These are phyloP conservation scores for Aureobasidium sp. DNA, from an alignment of 2,329 filamentous ascomycete genomes.

Conservation along the genomic window DNA sequence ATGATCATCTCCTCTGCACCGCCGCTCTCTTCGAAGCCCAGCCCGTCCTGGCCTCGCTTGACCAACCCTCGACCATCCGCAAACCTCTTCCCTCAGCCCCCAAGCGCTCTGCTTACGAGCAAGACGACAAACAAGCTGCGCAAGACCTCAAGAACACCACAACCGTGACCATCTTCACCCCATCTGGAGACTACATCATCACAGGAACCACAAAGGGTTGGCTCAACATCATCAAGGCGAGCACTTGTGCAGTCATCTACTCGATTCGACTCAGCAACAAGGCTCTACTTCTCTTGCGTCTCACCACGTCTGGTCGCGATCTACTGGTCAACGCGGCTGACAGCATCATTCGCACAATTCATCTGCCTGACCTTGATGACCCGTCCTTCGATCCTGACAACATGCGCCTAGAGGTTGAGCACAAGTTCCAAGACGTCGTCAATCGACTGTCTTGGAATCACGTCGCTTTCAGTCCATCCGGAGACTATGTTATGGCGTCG, in stretches of 20 bases:
- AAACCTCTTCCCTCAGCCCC: conserved; percentile 75
- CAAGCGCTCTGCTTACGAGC: conserved; percentile 62
- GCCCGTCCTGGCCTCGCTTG: conserved; percentile 71
- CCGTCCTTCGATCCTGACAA: conserved; percentile 71
- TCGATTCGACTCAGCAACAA: conserved; percentile 82
- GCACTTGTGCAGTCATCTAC: conserved; percentile 75
- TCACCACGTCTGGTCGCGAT: conserved; percentile 78
- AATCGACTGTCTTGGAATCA: conserved; percentile 96
- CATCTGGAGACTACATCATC: conserved; percentile 78
- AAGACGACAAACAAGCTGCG: conserved; percentile 60
- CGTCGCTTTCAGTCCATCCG: conserved; percentile 86
- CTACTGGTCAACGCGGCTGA: conserved; percentile 90
- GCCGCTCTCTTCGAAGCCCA: conserved; percentile 91
- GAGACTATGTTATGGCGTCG: conserved; percentile 92
- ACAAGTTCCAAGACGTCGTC: conserved; percentile 97
- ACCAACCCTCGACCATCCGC: conserved; percentile 51
- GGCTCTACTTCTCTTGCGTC: conserved; percentile 78
- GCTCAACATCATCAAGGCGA: conserved; percentile 87
- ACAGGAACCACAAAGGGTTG: conserved; percentile 92
- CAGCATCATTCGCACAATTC: conserved; percentile 87
- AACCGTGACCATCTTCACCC: conserved; percentile 83
- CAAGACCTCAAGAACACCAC: conserved; percentile 93
- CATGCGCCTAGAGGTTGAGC: conserved; percentile 84
- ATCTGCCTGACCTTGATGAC: conserved; percentile 65
- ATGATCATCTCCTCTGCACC: conserved; percentile 78